Evolutionary conservation across 2,329 filamentous ascomycete species (phyloP), one percentile per base, ranked within the genome.

Genomic region (Chaetomium sp.): DNA sequence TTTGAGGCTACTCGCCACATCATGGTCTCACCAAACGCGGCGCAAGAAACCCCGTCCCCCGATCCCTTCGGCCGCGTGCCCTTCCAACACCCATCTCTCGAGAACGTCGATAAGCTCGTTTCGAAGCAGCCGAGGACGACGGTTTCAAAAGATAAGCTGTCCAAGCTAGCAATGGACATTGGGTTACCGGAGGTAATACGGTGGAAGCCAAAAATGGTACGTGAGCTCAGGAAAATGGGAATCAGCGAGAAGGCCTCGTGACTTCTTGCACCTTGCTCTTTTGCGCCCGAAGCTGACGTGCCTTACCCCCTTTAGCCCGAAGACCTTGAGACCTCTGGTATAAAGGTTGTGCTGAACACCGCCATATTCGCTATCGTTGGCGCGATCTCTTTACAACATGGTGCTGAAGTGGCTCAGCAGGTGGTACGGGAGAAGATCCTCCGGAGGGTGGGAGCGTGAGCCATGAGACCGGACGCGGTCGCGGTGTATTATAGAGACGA

Each of bases 141-240:
- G 4, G 75, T 89, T 49, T 77, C 81, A 54, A 85, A 86, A 68
- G 74, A 79, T 45, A 84, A 86, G 66, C 68, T 97, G 57, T 79
- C 84, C 37, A 74, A 74, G 54, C 70, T 99, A 58, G 92, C 87
- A 11, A 71, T 79, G 41, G 79, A 82, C 34, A 85, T 89, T 57
- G 88, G 89, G 0, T 68, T 99, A 66, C 72, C 82, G 56, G 79
- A 82, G 41, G 89, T 96, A 32, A 74, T 96, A 62, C 79, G 94
- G 73, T 97, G 94, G 94, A 89, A 88, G 71, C 94, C 94, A 34
- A 84, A 81, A 74, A 79, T 87, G 75, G 91, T 95, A 76, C 68
- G 82, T 43, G 6, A n/a, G 35, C 0, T 42, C 27, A 10, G 1
- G 9, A 35, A 27, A 27, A 37, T 27, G 32, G 3, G 19, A 9